Base-by-base conservation (phyloP, 2,329 filamentous ascomycete species). In the Colletotrichum aenigma region DNA sequence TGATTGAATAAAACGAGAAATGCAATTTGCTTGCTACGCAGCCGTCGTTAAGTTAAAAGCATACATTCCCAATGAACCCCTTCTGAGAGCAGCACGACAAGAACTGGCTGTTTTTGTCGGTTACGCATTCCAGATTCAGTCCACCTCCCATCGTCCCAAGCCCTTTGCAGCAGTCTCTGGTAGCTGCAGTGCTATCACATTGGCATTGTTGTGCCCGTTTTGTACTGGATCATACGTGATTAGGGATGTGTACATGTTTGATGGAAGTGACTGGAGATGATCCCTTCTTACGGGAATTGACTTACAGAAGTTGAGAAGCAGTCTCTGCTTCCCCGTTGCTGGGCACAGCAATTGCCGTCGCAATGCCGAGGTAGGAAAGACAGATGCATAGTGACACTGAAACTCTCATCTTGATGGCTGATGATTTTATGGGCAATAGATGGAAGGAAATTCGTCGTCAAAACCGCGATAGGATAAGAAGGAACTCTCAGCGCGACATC, bases 401-500 rank as follows among this genome's bases (percentile, higher is more conserved):
- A 3, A 48, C 10, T 48, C 43, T 48, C 43, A 48, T 48, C 4
- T 48, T 48, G 43, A 21, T 48, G n/a, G 43, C n/a, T 48, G 43
- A 21, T 48, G n/a, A 48, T 13, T 2, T 13, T 1, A 21, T 4
- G n/a, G 43, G 10, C 4, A 21, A 21, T 21, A 7, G 43, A 4
- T 21, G 43, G 4, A 48, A 21, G 10, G 43, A 3, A 48, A 48
- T 48, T 48, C 43, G 43, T 48, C n/a, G 6, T 48, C n/a, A 21
- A 48, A 4, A 21, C 10, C n/a, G 43, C 13, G 10, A 4, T 21
- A 7, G n/a, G 4, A 21, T 1, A 13, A 21, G 43, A 48, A 21
- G 6, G 0, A 13, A 7, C 43, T 21, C 2, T 21, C 2, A 7
- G n/a, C 4, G n/a, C 43, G 6, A 48, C 3, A 13, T 48, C 6